phyloP scores from a whole-genome alignment of 2,329 filamentous ascomycete species.

The Paraconiothyrium brasiliense region DNA sequence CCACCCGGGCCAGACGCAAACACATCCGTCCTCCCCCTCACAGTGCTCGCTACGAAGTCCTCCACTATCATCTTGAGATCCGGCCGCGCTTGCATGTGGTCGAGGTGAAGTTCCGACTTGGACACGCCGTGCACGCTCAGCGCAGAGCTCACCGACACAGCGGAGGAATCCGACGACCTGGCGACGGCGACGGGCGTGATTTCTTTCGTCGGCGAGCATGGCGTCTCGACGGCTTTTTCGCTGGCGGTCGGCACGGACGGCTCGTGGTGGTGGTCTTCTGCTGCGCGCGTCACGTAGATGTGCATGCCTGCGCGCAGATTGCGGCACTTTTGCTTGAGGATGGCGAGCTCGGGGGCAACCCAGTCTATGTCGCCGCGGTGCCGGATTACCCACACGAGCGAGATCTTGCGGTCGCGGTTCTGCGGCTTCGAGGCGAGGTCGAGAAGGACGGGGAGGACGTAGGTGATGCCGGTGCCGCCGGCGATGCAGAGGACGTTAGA shows the following conservation, averaged over 20 bases:
- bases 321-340: conserved; percentile 38
- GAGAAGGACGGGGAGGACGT: conserved; percentile 48
- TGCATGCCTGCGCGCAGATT: conserved; percentile 39
- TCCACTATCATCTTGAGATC: conserved; percentile 30
- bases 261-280: conserved; percentile 30
- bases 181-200: conserved; percentile 31
- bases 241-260: conserved; percentile 25
- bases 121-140: conserved; percentile 39
- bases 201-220: conserved; percentile 28
- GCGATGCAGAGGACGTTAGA: conserved; percentile 49
- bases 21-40: conserved; percentile 39
- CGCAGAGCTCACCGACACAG: conserved; percentile 33
- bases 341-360: conserved; percentile 46
- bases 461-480: conserved; percentile 50
- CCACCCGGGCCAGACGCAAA: conserved; percentile 44
- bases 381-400: conserved; percentile 48
- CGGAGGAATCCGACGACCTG: conserved; percentile 24
- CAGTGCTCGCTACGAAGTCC: conserved; percentile 35
- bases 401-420: conserved; percentile 37
- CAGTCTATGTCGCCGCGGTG: conserved; percentile 45
- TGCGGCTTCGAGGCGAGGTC: conserved; percentile 37
- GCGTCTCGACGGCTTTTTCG: conserved; percentile 31
- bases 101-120: conserved; percentile 37
- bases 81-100: conserved; percentile 38
- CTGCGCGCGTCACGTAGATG: conserved; percentile 45